Conservation (phyloP, 2,329 filamentous ascomycete species). For the Rhexocercosporidium sp. region DNA sequence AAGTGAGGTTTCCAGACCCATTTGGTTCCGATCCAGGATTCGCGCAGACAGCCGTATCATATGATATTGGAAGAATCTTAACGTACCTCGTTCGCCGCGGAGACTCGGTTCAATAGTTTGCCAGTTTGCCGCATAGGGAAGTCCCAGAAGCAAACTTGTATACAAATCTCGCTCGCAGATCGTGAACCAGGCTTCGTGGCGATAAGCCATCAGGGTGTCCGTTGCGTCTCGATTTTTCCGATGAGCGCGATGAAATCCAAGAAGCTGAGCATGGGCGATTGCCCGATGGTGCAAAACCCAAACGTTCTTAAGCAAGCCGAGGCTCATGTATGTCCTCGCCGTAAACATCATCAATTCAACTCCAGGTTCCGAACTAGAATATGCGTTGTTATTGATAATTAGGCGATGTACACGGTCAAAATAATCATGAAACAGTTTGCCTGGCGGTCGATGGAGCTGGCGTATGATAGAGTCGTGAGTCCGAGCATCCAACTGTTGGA, state of each 20-base stretch:
- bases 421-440: slow-evolving; percentile 27
- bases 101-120: slow-evolving; percentile 4
- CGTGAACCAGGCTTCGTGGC: slow-evolving; percentile 39
- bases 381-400: slow-evolving; percentile 21
- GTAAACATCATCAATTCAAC: slow-evolving; percentile 58
- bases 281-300: slow-evolving; percentile 59
- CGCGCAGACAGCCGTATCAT: slow-evolving; percentile 37
- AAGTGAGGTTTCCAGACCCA: slow-evolving; percentile 44
- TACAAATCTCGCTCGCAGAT: slow-evolving; percentile 55
- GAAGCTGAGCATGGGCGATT: slow-evolving; percentile 56
- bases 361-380: slow-evolving; percentile 51
- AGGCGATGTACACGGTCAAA: slow-evolving; percentile 22
- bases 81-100: neutral
- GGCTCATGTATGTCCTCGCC: slow-evolving; percentile 54
- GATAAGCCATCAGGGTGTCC: slow-evolving; percentile 15
- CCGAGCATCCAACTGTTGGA: slow-evolving; percentile 22
- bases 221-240: slow-evolving; percentile 33
- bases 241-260: slow-evolving; percentile 50
- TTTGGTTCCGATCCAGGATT: slow-evolving; percentile 48
- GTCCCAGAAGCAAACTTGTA: slow-evolving; percentile 56
- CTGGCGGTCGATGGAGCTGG: slow-evolving; percentile 21
- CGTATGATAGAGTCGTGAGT: slow-evolving; percentile 21
- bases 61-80: slow-evolving; percentile 18
- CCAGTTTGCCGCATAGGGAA: slow-evolving; percentile 48
- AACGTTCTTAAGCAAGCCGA: slow-evolving; percentile 57